Conservation (phyloP, 116 monocot species). For the Papilionanthe hybrid region DNA sequence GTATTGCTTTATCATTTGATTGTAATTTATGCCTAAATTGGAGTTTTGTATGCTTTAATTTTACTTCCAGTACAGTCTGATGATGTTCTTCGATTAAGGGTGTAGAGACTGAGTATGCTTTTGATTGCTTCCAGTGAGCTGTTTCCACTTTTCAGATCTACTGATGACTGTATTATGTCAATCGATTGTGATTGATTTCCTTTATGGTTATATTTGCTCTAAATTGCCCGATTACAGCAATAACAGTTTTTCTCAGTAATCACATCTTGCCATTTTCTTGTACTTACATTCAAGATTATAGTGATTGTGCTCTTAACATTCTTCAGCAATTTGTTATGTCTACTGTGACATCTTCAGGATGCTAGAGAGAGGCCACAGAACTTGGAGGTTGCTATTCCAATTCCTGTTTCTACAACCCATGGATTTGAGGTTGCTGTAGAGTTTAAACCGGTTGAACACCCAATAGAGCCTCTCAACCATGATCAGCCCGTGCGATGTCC, state of each 20-base stretch:
- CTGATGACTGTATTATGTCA: not conserved
- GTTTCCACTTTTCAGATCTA: not conserved
- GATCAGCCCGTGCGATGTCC: conserved; percentile 84
- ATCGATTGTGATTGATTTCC: not conserved
- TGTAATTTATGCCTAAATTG: not conserved
- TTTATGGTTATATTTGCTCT: not conserved
- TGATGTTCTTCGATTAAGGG: not conserved
- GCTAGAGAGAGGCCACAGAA: conserved; percentile 22
- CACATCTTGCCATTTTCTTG: not conserved
- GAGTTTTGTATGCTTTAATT: not conserved
- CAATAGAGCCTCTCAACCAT: conserved; percentile 58
- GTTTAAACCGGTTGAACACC: conserved; percentile 82
- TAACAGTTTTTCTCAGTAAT: not conserved
- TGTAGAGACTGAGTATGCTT: not conserved
- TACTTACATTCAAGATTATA: not conserved
- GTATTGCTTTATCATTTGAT: not conserved
- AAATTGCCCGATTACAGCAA: not conserved
- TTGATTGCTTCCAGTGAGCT: not conserved
- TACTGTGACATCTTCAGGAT: conserved; percentile 26
- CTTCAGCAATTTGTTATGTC: not conserved
- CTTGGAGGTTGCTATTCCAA: conserved; percentile 16
- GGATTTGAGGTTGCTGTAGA: conserved; percentile 36
- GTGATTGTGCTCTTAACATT: not conserved
- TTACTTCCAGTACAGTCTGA: not conserved
- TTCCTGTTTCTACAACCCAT: conserved; percentile 19